Base-by-base conservation (phyloP, 768 basidiomycete genomes). In the Leccinum incarnatum region DNA sequence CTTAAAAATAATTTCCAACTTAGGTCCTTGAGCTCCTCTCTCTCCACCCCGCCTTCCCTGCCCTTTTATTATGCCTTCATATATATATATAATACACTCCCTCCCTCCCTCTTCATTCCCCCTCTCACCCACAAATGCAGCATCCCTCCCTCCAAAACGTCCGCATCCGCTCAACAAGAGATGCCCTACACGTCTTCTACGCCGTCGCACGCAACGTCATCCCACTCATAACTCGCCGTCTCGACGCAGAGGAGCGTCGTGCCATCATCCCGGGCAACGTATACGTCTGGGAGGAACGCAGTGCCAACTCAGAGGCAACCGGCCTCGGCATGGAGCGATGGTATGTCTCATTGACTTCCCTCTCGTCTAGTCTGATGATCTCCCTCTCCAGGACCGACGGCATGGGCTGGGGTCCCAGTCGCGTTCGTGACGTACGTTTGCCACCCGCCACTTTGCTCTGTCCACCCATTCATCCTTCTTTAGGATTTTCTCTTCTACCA, bases 211-310 rank as follows among this genome's bases (percentile, higher is more conserved):
- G 79, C 59, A 80, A 84, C 65, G 69, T 78, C 56, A 78, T 92
- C 46, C 88, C 89, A 51, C 81, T 93, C 68, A 90, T 91, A 68
- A 89, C 87, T 21, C 83, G 91, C 56, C 85, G 91, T 8, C 81
- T 93, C 64, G 91, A 93, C 69, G 87, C 87, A 47, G 89, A 92
- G 69, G 91, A 93, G 71, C 83, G 91, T 45, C 79, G 85, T 50
- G 83, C 83, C 17, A 88, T 93, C 66, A 64, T 79, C 17, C 82
- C 91, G 0, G 91, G 91, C 25, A 89, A 89, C 64, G 88, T 92
- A 23, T 93, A 91, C 65, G 88, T 93, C 60, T 93, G 91, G 91
- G 91, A 93, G 69, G 91, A 93, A 65, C 87, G 90, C 61, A 88
- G 88, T 25, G 88, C 90, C 7, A 90, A 88, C 69, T 85, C 87